Base-by-base conservation (phyloP, 164 flowering plant species). In the Dillenia suffruticosa region DNA sequence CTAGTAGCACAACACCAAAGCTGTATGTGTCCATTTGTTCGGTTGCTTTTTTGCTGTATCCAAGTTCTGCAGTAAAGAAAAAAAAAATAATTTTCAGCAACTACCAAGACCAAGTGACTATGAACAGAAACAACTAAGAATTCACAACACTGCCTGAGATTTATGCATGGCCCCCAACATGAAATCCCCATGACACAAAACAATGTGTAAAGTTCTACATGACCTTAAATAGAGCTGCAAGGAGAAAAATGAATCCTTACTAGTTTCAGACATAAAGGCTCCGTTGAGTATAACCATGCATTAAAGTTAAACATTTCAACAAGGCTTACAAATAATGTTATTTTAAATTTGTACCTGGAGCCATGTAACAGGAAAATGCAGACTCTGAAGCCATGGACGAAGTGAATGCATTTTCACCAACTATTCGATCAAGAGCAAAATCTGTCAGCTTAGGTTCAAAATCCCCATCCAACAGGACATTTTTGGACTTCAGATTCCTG, bases 1-100 rank as follows among this genome's bases (percentile, higher is more conserved):
- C 96, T 61, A 89, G 55, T 46, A 92, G 57, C 52, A 92, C 81
- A 4, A 89, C 89, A 13, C 97, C 97, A 64, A 83, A 89, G 78
- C 89, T 79, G 80, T 92, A 92, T 1, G 82, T 80, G 70, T 89
- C 98, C 82, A 79, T 84, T 61, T 84, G 68, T 45, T 84, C 85
- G 1, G 89, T 87, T 17, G 86, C 83, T 59, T 79, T 89, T 77
- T 81, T 83, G 40, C 74, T 66, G 67, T 72, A 81, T 55, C 75
- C 81, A 59, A 66, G 63, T 71, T 89, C 94, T 89, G 92, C 63
- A 69, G 58, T 58, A 51, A 49, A 49, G 16, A 8, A 51, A 13
- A 51, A 14, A n/a, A 11, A 7, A 54, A 54, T 43, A 43, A 22
- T 44, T 44, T 22, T 13, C 6, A 46, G 55, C 49, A 13, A 60